phyloP scores from a whole-genome alignment of 805 yeast species.

The Candida coquimbonensis region DNA sequence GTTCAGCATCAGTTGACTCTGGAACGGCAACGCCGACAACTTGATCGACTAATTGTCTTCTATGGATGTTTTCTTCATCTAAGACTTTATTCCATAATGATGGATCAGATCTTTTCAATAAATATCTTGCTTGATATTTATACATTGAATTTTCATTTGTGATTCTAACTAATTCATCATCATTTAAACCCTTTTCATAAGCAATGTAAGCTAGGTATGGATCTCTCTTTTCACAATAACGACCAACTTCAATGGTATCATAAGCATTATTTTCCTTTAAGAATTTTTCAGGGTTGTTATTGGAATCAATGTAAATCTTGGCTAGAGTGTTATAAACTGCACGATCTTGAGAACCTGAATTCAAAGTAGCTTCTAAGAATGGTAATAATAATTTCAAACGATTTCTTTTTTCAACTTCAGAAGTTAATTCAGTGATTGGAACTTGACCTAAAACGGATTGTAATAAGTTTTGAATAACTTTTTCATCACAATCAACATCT shows the following conservation, averaged over 20 bases:
- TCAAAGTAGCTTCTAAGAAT: constrained; percentile 82
- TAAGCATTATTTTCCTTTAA: constrained; percentile 84
- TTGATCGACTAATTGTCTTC: constrained; percentile 89
- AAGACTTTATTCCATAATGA: constrained; percentile 78
- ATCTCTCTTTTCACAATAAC: constrained; percentile 97
- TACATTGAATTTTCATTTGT: constrained; percentile 98
- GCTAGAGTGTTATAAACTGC: constrained; percentile 94
- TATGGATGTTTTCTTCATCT: constrained; percentile 67
- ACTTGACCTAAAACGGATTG: constrained; percentile 89
- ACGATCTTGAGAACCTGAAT: constrained; percentile 78
- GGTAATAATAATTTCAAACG: constrained; percentile 88
- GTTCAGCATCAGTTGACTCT: constrained; percentile 87
- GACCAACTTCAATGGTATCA: constrained; percentile 94
- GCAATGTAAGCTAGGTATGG: constrained; percentile 97
- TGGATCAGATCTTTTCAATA: constrained; percentile 81
- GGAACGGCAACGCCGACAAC: constrained; percentile 95
- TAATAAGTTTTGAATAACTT: constrained; percentile 71
- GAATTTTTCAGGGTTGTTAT: constrained; percentile 96
- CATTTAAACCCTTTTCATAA: constrained; percentile 91
- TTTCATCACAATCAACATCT: constrained; percentile 96
- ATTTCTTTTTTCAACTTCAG: constrained; percentile 94
- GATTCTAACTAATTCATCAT: constrained; percentile 79
- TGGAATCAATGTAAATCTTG: constrained; percentile 94
- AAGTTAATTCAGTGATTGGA: constrained; percentile 82
- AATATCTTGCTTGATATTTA: constrained; percentile 97